Evolutionary conservation across 345 rosid species (phyloP).

Genomic region (Syzygium aqueum): DNA sequence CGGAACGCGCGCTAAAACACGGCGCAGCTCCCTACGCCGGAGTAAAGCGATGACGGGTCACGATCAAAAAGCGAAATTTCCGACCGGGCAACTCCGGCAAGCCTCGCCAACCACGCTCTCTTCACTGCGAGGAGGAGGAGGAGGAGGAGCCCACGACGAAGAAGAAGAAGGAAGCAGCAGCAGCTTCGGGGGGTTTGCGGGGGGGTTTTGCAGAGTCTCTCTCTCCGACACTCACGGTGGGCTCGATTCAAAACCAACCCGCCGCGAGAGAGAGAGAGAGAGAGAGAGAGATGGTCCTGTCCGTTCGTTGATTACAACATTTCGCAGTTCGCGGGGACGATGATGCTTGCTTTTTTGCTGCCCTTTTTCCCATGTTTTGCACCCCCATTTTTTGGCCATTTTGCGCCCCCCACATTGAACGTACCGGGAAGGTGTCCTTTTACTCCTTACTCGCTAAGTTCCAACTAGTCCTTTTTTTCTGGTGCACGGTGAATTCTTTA

Average conservation of each 20-base stretch:
- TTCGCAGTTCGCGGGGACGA: background rate
- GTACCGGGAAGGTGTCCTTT: background rate
- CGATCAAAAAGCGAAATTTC: background rate
- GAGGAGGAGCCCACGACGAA: background rate
- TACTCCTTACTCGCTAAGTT: background rate
- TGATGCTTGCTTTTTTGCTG: background rate
- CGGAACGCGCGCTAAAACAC: background rate
- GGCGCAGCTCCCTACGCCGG: background rate
- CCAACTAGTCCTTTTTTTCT: background rate
- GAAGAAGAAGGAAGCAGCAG: background rate
- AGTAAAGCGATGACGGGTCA: background rate
- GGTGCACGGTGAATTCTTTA: background rate
- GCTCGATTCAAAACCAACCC: background rate
- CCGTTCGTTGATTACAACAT: conserved; percentile 2
- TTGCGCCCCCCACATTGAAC: background rate
- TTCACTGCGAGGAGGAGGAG: background rate
- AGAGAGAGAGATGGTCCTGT: background rate
- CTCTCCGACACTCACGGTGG: conserved; percentile 2
- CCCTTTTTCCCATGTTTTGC: background rate
- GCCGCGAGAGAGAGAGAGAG: conserved; percentile 1
- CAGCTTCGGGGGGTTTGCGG: background rate
- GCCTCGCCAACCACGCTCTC: background rate
- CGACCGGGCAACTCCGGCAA: background rate
- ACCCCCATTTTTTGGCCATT: background rate
- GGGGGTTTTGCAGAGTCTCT: conserved; percentile 2